Evolutionary conservation across 371 early-diverging fungal genomes (phyloP).

Genomic region (Fennellomyces sp.): DNA sequence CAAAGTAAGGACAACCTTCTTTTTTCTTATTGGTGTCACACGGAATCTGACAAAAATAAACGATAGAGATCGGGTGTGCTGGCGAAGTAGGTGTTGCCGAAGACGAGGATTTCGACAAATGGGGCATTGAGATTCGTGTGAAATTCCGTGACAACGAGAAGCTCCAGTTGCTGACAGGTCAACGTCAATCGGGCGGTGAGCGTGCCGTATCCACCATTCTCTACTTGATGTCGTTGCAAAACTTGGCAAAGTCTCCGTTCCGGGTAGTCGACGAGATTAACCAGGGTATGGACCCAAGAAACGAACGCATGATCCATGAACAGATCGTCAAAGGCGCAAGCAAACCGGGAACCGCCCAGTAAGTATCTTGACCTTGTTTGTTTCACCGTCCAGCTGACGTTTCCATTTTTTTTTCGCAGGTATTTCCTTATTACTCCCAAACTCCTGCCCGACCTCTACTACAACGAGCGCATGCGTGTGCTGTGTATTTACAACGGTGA

Average conservation of each 20-base stretch:
- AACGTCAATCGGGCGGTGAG: conserved; percentile 98
- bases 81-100: conserved; percentile 82
- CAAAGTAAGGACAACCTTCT: conserved; percentile 35
- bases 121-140: conserved; percentile 96
- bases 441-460: conserved; percentile 93
- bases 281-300: conserved; percentile 99
- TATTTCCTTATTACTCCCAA: conserved; percentile 99
- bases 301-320: conserved; percentile 97
- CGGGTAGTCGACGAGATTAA: conserved; percentile 99
- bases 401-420: conserved; percentile 16
- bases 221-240: conserved; percentile 96
- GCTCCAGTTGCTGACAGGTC: conserved; percentile 86
- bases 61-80: conserved; percentile 77
- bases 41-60: too few relatives aligned
- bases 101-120: conserved; percentile 86
- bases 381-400: not conserved
- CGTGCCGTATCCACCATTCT: conserved; percentile 96
- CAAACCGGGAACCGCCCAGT: conserved; percentile 72
- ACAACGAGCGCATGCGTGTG: conserved; percentile 91
- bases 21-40: not conserved
- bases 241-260: conserved; percentile 90
- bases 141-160: conserved; percentile 88
- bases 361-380: conserved; percentile 15
- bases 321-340: conserved; percentile 85
- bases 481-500: conserved; percentile 95